Percentiles rank a stretch among this genome's conserved stretches.
phyloP scores from a whole-genome alignment of 768 basidiomycete genomes.

The Tricholoma sp. region DNA sequence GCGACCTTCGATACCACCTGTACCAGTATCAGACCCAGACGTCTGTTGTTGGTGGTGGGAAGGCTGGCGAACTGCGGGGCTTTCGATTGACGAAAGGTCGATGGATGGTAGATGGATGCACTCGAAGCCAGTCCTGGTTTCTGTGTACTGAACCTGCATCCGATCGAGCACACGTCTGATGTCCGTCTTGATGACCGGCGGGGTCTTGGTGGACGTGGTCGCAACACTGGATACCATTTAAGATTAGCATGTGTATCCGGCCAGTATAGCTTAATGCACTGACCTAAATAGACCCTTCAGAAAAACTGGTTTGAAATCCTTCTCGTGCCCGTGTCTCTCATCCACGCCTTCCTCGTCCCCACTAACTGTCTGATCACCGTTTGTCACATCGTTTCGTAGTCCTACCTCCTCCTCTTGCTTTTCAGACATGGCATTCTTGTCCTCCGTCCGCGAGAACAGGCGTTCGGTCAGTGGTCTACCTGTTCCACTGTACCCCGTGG shows the following conservation, averaged over 20 bases:
- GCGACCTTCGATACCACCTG: slow-evolving; percentile 30
- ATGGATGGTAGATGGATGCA: slow-evolving; percentile 95
- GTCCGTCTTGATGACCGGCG: slow-evolving; percentile 75
- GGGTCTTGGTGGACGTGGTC: slow-evolving; percentile 90
- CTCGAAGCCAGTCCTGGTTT: slow-evolving; percentile 89
- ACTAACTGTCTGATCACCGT: slow-evolving; percentile 11
- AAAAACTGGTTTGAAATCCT: slow-evolving; percentile 91
- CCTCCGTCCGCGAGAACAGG: slow-evolving; percentile 48
- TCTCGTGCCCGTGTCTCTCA: slow-evolving; percentile 48
- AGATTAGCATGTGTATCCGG: slow-evolving; percentile 1
- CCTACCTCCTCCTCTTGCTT: slow-evolving; percentile 34
- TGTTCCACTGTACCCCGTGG: slow-evolving; percentile 52
- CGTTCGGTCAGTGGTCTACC: slow-evolving; percentile 35
- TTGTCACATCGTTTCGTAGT: slow-evolving; percentile 17
- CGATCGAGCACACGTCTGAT: slow-evolving; percentile 84
- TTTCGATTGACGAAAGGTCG: slow-evolving; percentile 73
- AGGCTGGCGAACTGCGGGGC: slow-evolving; percentile 20
- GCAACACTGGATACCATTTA: slow-evolving; percentile 57
- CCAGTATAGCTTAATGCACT: slow-evolving; percentile 17
- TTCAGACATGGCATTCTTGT: slow-evolving; percentile 42
- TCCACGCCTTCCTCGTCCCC: slow-evolving; percentile 40
- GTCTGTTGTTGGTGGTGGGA: slow-evolving; percentile 37
- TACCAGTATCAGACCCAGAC: slow-evolving; percentile 43
- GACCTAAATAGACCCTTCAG: slow-evolving; percentile 95
- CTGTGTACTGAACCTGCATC: slow-evolving; percentile 93